Conservation (phyloP, 2,329 filamentous ascomycete species). For the Neonectria coccinea region DNA sequence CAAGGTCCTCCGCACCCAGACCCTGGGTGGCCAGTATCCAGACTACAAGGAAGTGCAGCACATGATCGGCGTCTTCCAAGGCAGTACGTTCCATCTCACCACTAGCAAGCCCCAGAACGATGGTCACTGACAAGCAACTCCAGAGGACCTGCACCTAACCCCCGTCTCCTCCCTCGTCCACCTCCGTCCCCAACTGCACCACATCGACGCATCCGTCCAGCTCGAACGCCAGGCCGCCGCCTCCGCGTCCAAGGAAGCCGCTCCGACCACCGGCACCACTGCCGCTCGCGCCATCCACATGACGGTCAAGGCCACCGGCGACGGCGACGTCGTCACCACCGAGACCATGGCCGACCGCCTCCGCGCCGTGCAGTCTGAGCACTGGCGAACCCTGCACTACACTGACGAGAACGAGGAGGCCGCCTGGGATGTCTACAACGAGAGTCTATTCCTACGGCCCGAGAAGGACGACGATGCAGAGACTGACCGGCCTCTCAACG, state of each 20-base stretch:
- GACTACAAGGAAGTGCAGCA: conserved; percentile 80
- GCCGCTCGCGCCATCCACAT: conserved; percentile 85
- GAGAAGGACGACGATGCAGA: conserved; percentile 31
- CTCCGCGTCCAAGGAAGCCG: conserved; percentile 52
- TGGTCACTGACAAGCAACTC: conserved; percentile 32
- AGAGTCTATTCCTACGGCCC: conserved; percentile 68
- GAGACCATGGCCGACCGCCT: conserved; percentile 82
- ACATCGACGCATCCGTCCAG: conserved; percentile 87
- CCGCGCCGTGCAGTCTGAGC: conserved; percentile 81
- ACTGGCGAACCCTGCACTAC: conserved; percentile 84
- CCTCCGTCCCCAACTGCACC: conserved; percentile 90
- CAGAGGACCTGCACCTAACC: conserved; percentile 88
- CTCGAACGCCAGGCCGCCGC: conserved; percentile 65
- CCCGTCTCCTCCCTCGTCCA: conserved; percentile 86
- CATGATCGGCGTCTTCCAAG: conserved; percentile 92
- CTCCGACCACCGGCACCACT: conserved; percentile 49
- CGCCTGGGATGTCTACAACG: conserved; percentile 81
- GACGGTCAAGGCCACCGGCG: conserved; percentile 81
- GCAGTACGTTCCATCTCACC: conserved; percentile 65
- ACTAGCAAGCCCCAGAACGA: neutral
- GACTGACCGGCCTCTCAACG: conserved; percentile 46
- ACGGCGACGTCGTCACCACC: conserved; percentile 72
- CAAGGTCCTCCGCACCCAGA: conserved; percentile 82
- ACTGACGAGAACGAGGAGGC: conserved; percentile 82
- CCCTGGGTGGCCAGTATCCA: conserved; percentile 84